These are phyloP conservation scores for Vicia sativa DNA, from an alignment of 306 rosid species.

Conservation along the genomic window DNA sequence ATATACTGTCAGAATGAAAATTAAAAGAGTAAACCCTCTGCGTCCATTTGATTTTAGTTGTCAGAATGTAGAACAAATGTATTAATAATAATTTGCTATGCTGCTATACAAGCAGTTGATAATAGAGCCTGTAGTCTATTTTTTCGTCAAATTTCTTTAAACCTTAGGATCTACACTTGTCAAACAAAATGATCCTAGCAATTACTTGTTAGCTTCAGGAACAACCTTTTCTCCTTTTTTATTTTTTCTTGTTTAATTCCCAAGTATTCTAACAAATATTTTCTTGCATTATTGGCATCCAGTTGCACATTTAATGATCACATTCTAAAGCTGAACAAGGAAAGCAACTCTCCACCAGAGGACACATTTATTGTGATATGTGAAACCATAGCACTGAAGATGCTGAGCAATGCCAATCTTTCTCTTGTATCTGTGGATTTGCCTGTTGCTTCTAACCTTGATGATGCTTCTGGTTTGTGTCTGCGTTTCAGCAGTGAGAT, in stretches of 20 bases:
- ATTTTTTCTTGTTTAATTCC: slow-evolving; percentile 15
- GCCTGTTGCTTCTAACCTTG: slow-evolving; percentile 73
- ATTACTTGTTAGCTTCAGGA: slow-evolving; percentile 30
- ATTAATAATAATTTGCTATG: neutral
- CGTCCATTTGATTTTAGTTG: neutral
- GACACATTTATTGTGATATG: slow-evolving; percentile 84
- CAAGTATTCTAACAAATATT: slow-evolving; percentile 38
- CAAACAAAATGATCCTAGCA: slow-evolving; percentile 1
- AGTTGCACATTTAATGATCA: slow-evolving; percentile 85
- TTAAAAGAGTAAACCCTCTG: neutral
- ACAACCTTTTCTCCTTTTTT: slow-evolving; percentile 4
- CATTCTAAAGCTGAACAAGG: slow-evolving; percentile 62
- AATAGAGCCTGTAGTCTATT: neutral
- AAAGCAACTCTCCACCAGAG: slow-evolving; percentile 49
- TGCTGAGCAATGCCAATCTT: slow-evolving; percentile 81
- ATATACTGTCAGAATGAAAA: neutral
- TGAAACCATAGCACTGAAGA: slow-evolving; percentile 69
- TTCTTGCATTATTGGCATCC: slow-evolving; percentile 46
- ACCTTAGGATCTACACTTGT: slow-evolving; percentile 14
- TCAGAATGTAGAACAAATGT: neutral
- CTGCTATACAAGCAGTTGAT: neutral
- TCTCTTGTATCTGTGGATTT: slow-evolving; percentile 83
- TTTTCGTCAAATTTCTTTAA: slow-evolving; percentile 16
- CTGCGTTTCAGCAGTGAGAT: slow-evolving; percentile 83
- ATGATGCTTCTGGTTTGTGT: slow-evolving; percentile 90